These are phyloP conservation scores for Backusella parvicylindrica DNA, from an alignment of 192 early-diverging fungal genomes.

Conservation along the genomic window DNA sequence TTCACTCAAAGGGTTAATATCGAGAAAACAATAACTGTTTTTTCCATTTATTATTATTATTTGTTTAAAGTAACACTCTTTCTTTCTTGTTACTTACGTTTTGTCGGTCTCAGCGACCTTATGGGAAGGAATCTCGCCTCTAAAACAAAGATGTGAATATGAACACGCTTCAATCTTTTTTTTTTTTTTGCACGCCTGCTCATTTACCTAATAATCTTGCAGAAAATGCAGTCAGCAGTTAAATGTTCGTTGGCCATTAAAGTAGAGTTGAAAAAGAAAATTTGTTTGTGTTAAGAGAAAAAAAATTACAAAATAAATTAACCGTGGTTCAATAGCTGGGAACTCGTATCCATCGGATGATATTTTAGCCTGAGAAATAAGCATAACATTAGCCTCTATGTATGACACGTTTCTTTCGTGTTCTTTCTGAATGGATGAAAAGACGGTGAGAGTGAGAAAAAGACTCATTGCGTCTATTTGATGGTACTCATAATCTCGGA, in stretches of 20 bases:
- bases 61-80: neutral
- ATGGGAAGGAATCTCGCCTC: constrained; percentile 79
- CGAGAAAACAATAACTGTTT: constrained; percentile 71
- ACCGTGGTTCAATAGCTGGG: neutral
- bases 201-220: constrained; percentile 73
- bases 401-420: neutral
- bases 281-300: neutral
- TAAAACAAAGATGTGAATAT: constrained; percentile 10
- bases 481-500: no score
- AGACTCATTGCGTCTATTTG: neutral
- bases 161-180: neutral
- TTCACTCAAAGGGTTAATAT: constrained; percentile 71
- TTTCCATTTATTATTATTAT: neutral
- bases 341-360: neutral
- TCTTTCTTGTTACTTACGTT: constrained; percentile 34
- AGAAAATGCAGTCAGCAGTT: constrained; percentile 75
- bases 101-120: constrained; percentile 82
- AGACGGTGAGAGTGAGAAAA: no score
- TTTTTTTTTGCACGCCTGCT: neutral
- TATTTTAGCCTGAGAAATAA: neutral
- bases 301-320: neutral
- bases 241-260: constrained; percentile 36
- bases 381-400: neutral
- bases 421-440: neutral
- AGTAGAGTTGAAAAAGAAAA: neutral